Evolutionary conservation across 768 basidiomycete genomes (phyloP), one percentile per base, ranked within the genome.

Genomic region (Candolleomyces eurysporus): DNA sequence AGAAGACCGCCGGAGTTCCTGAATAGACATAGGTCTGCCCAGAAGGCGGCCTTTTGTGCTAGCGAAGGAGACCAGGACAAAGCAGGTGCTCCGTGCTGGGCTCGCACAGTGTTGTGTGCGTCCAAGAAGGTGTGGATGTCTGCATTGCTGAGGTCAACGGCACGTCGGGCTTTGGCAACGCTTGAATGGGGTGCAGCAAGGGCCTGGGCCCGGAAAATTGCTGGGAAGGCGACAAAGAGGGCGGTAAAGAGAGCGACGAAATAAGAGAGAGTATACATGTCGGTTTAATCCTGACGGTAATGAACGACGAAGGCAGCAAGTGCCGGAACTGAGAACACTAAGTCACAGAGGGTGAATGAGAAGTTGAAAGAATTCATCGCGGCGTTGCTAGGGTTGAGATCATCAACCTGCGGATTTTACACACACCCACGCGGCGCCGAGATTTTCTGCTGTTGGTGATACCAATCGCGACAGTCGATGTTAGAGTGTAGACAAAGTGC

Each of bases 1-100:
- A 86, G 75, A 4, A 70, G 62, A 14, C 83, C 82, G 42, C 76
- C 73, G 4, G 83, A 79, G 66, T 82, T 78, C 61, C 74, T 63
- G 61, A 86, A 80, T 43, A 72, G 67, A 68, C 85, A 88, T 1
- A 63, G 68, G 59, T 78, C 75, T 8, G 82, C 84, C 85, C 84
- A 87, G 46, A 62, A 10, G 60, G 75, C 76, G 7, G 87, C 87
- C 46, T 72, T 76, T 22, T 64, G 65, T 13, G 83, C 85, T 43
- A 85, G 75, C 14, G 69, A 61, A 7, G 70, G 54, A 7, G 82
- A 82, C 86, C 87, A 88, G 13, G 65, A 71, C 39, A 88, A 72
- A 4, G 76, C 67, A 0, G 68, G 62, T 5, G 82, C 83, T 56
- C 73, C 73, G 69, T 83, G 78, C 30, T 49, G 42, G 0, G 69